Evolutionary conservation across 2,329 filamentous ascomycete species (phyloP).

Genomic region (Cytospora mali): DNA sequence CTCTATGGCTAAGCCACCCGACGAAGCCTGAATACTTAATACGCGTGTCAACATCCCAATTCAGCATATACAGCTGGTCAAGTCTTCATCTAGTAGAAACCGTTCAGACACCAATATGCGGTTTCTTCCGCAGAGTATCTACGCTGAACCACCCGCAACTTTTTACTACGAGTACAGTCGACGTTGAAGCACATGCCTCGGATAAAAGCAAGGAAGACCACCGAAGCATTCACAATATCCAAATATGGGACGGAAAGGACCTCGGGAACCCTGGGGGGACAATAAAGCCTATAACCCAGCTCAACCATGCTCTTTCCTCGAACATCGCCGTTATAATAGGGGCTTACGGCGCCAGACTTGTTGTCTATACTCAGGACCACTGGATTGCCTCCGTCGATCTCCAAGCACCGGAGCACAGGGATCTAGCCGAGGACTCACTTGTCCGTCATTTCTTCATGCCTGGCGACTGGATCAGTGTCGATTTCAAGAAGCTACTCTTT

Average conservation of each 20-base stretch:
- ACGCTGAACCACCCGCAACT: too few relatives aligned
- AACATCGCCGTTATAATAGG: slow-evolving; percentile 74
- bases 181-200: too few relatives aligned
- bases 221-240: neutral
- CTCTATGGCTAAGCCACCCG: neutral
- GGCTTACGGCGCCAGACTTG: slow-evolving; percentile 57
- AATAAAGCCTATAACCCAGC: neutral
- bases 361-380: slow-evolving; percentile 21
- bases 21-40: neutral
- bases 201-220: too few relatives aligned
- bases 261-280: neutral
- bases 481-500: slow-evolving; percentile 15
- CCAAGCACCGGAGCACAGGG: neutral
- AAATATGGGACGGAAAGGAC: slow-evolving; percentile 20
- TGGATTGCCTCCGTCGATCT: slow-evolving; percentile 22
- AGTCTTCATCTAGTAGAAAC: too few relatives aligned
- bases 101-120: too few relatives aligned
- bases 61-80: neutral
- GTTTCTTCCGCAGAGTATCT: too few relatives aligned
- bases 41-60: neutral
- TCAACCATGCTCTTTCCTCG: slow-evolving; percentile 4
- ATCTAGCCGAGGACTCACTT: neutral
- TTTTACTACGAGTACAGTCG: neutral
- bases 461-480: slow-evolving; percentile 29
- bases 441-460: slow-evolving; percentile 33